Evolutionary conservation across 805 yeast species (phyloP), one percentile per base, ranked within the genome.

Genomic region (Wickerhamomyces strasburgensis): DNA sequence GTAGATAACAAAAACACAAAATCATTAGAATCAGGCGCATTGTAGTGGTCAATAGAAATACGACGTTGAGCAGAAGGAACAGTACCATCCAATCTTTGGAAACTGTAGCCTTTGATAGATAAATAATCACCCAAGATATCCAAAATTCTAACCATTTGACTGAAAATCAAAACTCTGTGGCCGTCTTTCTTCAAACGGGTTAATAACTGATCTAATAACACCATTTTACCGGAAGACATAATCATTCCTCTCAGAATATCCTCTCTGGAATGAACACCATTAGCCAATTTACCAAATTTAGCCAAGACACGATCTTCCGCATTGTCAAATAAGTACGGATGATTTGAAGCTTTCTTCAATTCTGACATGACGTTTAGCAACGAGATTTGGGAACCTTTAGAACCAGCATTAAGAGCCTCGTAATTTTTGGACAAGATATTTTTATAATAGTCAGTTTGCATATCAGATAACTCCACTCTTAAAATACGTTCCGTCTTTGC

Each of bases 181-280:
- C 98, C 98, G 62, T 93, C 99, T 56, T 84, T 83, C 44, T 79
- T 76, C 55, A 93, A 70, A 45, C 95, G 72, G 4, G 86, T 83
- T 42, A 93, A 70, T 27, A 93, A 67, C 59, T 93, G 89, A 62
- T 93, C 99, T 35, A 93, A 67, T 33, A 93, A 69, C 6, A 93
- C 99, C 98, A 93, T 93, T 58, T 93, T 93, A 52, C 99, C 99
- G 6, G 96, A 85, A 14, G 94, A 85, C 98, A 93, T 93, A 47
- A 93, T 85, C 68, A 93, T 67, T 13, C 98, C 99, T 56, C 88
- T 78, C 28, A 93, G 63, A 15, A 84, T 72, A 47, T 79, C 85
- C 49, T 90, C 97, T 42, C 96, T 73, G 1, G 88, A 70, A 17
- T 64, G 60, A 3, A 32, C 68, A 62, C 29, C 58, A 57, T 27